Percentiles rank a stretch among this genome's conserved stretches.
Conservation (phyloP, 352 stramenopile species). For the Blastocystis sp. region DNA sequence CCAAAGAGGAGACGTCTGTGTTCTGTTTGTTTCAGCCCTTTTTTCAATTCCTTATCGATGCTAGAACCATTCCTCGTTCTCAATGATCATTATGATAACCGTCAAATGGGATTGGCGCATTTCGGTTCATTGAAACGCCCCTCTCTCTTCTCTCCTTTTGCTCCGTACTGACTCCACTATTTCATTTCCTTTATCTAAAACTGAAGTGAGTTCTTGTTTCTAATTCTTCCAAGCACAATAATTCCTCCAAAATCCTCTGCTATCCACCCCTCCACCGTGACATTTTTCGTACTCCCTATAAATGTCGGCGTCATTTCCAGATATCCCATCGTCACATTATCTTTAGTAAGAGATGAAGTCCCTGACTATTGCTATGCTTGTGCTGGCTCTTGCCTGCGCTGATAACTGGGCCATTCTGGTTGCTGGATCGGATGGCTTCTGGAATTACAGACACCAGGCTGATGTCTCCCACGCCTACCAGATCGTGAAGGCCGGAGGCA, state of each 20-base stretch:
- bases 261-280: too few relatives aligned
- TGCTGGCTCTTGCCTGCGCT: conserved; percentile 57
- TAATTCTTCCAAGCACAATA: too few relatives aligned
- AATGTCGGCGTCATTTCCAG: neutral
- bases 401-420: conserved; percentile 80
- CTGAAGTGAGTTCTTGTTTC: too few relatives aligned
- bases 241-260: too few relatives aligned
- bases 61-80: too few relatives aligned
- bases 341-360: conserved; percentile 18
- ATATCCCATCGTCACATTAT: neutral
- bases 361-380: neutral
- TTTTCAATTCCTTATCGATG: too few relatives aligned
- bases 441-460: conserved; percentile 79
- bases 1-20: conserved; percentile 9
- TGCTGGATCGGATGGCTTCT: conserved; percentile 73
- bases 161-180: too few relatives aligned
- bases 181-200: too few relatives aligned
- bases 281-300: neutral
- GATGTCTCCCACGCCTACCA: conserved; percentile 76
- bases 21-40: conserved; percentile 9
- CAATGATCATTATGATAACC: too few relatives aligned
- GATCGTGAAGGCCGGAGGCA: conserved; percentile 73
- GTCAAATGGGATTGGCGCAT: too few relatives aligned
- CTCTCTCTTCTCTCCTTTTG: too few relatives aligned
- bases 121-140: too few relatives aligned